Evolutionary conservation across 306 rosid species (phyloP).

Genomic region (Quercus bicolor): DNA sequence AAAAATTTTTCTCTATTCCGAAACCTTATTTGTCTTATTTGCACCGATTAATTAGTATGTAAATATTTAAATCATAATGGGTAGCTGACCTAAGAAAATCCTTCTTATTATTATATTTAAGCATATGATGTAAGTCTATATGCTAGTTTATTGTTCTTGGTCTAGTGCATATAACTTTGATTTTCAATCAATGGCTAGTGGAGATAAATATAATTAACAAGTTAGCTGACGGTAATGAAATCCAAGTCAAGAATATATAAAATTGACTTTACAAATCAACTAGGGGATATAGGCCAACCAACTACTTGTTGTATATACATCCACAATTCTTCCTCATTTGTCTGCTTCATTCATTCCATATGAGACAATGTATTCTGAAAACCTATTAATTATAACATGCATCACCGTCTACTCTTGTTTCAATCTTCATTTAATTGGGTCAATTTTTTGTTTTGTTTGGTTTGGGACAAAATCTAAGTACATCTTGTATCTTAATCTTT

Average conservation of each 20-base stretch:
- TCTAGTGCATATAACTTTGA: neutral
- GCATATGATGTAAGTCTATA: slow-evolving; percentile 24
- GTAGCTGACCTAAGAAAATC: slow-evolving; percentile 61
- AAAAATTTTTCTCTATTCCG: slow-evolving; percentile 8
- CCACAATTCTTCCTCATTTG: neutral
- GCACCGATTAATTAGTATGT: slow-evolving; percentile 33
- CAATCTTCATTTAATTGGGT: neutral
- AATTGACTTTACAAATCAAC: neutral
- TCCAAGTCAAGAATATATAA: neutral
- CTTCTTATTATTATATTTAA: slow-evolving; percentile 23
- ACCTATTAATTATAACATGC: neutral
- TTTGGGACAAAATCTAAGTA: neutral
- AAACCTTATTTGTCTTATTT: slow-evolving; percentile 32
- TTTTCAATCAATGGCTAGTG: neutral
- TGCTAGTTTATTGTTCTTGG: neutral
- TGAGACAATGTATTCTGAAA: neutral
- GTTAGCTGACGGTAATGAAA: slow-evolving; percentile 1
- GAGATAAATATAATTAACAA: neutral
- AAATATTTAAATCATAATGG: slow-evolving; percentile 23
- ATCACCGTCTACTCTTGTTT: neutral
- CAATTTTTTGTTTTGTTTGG: neutral
- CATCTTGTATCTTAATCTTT: too few species aligned
- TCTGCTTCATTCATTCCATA: neutral
- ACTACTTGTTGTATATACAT: neutral
- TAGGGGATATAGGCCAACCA: neutral